A percentile compares a stretch with the other conserved stretches of the same genome.
Evolutionary conservation across 73 alveolate species (phyloP).

Genomic region (Halteria grandinella): DNA sequence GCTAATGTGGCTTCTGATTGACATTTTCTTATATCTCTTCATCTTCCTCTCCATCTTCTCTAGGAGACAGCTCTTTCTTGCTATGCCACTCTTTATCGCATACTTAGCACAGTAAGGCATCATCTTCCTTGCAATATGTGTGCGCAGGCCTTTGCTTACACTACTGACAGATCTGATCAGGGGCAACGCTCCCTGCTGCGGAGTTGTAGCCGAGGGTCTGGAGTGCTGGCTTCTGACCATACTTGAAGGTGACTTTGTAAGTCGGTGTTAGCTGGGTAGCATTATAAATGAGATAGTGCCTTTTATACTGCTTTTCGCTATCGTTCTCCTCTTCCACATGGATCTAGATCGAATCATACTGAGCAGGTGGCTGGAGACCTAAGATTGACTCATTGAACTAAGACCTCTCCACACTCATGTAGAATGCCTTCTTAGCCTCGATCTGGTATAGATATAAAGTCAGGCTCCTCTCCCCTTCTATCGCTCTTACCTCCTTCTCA

Average conservation of each 20-base stretch:
- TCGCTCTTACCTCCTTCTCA: background rate
- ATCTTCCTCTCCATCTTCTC: background rate
- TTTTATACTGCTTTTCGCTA: background rate
- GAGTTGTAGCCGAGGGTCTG: no score
- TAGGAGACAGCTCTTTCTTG: slow-evolving; percentile 1
- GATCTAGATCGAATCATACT: slow-evolving; percentile 4
- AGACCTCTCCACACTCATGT: no score
- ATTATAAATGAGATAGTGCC: slow-evolving; percentile 20
- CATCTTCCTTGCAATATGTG: slow-evolving; percentile 25
- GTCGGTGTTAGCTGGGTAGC: background rate
- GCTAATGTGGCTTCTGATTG: background rate
- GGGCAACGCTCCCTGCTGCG: no score
- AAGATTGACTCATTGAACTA: no score
- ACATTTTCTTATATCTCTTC: background rate
- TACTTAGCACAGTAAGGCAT: slow-evolving; percentile 6
- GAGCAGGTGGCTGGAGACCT: background rate
- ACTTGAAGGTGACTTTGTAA: slow-evolving; percentile 3
- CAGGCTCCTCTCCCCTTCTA: slow-evolving; percentile 15
- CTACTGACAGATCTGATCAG: slow-evolving; percentile 18
- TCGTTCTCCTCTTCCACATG: slow-evolving; percentile 35
- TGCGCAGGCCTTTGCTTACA: slow-evolving; percentile 37
- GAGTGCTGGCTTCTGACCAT: no score
- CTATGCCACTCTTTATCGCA: slow-evolving; percentile 41
- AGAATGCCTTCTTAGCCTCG: slow-evolving; percentile 14
- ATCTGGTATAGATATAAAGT: slow-evolving; percentile 15